Evolutionary conservation across 768 basidiomycete genomes (phyloP).

Genomic region (Lactifluus volemus): DNA sequence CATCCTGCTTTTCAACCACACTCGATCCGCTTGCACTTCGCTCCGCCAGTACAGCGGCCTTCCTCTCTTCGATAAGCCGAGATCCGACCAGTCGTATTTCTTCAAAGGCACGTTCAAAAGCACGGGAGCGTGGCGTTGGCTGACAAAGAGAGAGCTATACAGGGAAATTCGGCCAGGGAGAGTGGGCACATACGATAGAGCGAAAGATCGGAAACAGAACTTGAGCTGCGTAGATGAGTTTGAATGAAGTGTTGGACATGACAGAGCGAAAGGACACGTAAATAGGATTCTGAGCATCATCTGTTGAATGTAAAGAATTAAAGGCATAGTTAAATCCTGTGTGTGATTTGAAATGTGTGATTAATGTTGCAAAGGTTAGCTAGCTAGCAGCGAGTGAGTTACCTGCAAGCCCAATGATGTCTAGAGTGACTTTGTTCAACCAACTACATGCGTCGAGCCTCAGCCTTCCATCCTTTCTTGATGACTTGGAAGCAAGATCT

Average conservation of each 20-base stretch:
- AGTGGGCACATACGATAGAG: conserved; percentile 28
- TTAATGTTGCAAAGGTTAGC: too few relatives aligned
- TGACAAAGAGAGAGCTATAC: conserved; percentile 5
- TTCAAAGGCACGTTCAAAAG: conserved; percentile 24
- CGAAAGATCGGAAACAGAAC: conserved; percentile 31
- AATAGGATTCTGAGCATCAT: conserved; percentile 24
- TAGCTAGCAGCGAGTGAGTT: too few relatives aligned
- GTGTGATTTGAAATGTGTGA: too few relatives aligned
- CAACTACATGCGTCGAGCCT: too few relatives aligned
- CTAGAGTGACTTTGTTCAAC: too few relatives aligned
- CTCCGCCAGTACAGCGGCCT: background rate
- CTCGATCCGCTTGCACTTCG: background rate
- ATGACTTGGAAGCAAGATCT: background rate
- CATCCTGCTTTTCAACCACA: conserved; percentile 11
- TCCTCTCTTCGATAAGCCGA: background rate
- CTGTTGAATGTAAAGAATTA: conserved; percentile 23
- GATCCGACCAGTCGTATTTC: conserved; percentile 44
- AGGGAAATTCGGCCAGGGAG: too few relatives aligned
- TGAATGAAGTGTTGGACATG: conserved; percentile 15
- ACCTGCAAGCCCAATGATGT: too few relatives aligned
- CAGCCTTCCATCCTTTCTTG: too few relatives aligned
- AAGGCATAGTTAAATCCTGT: conserved; percentile 36
- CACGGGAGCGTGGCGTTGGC: conserved; percentile 21
- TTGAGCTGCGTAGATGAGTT: conserved; percentile 28
- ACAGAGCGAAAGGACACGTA: conserved; percentile 29